A percentile compares a stretch with the other conserved stretches of the same genome.
phyloP scores from a whole-genome alignment of 164 flowering plant genomes.

The Liquidambar formosana region DNA sequence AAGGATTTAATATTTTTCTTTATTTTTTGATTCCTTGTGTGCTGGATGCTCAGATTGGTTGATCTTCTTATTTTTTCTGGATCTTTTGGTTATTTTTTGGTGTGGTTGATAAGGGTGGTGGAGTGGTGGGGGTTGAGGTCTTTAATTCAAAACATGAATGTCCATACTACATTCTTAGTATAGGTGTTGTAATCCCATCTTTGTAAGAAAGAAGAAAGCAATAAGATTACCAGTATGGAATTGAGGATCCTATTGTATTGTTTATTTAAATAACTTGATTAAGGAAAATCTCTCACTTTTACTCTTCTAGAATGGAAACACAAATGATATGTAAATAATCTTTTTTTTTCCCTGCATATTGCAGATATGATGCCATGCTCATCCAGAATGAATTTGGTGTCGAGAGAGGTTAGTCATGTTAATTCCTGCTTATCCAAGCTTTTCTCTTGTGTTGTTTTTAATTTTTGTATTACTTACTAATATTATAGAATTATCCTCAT shows the following conservation, averaged over 20 bases:
- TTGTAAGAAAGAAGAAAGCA: too few relatives aligned
- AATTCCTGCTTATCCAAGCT: not conserved
- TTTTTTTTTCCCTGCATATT: not conserved
- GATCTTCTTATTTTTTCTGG: not conserved
- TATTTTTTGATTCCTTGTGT: not conserved
- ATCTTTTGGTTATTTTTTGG: not conserved
- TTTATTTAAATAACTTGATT: not conserved
- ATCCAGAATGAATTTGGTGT: conserved; percentile 20
- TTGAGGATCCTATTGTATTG: not conserved
- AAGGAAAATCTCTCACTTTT: not conserved
- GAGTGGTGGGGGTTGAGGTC: too few relatives aligned
- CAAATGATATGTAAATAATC: not conserved
- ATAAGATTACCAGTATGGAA: not conserved
- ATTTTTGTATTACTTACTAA: not conserved
- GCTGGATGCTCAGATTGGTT: not conserved
- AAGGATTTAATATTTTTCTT: not conserved
- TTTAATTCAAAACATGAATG: too few relatives aligned
- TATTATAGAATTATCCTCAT: not conserved
- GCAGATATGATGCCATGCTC: conserved; percentile 37
- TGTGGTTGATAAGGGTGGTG: too few relatives aligned
- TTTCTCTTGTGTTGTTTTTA: not conserved
- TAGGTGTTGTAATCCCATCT: too few relatives aligned
- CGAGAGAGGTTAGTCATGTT: conserved; percentile 22
- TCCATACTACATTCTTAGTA: too few relatives aligned
- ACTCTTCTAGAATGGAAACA: not conserved